phyloP scores from a whole-genome alignment of 768 basidiomycete species.

The Krasilnikovozyma curviuscula region DNA sequence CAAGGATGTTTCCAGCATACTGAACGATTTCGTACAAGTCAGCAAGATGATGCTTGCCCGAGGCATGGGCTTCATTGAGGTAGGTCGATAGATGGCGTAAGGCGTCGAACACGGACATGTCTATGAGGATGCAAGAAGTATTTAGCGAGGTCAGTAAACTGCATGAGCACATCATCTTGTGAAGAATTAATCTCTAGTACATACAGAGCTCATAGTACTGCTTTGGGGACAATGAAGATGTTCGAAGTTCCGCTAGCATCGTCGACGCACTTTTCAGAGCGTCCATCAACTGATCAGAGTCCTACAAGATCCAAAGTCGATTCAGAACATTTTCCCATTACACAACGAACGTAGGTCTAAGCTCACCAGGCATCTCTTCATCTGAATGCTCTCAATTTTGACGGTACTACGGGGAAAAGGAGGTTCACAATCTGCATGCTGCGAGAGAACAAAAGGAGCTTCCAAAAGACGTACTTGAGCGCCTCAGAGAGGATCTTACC shows the following conservation, averaged over 20 bases:
- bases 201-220: slow-evolving; percentile 96
- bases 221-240: slow-evolving; percentile 69
- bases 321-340: not conserved
- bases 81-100: slow-evolving; percentile 87
- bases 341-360: slow-evolving; percentile 1
- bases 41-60: slow-evolving; percentile 81
- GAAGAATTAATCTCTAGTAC: slow-evolving; percentile 17
- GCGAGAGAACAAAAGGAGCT: not conserved
- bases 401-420: slow-evolving; percentile 14
- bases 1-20: slow-evolving; percentile 33
- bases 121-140: slow-evolving; percentile 29
- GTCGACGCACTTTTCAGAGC: slow-evolving; percentile 89
- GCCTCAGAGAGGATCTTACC: slow-evolving; percentile 24
- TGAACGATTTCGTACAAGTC: slow-evolving; percentile 99
- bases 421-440: not conserved
- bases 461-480: slow-evolving; percentile 11
- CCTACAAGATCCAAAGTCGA: slow-evolving; percentile 33
- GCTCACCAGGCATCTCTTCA: slow-evolving; percentile 77
- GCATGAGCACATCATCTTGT: not conserved
- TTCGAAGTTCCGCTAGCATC: slow-evolving; percentile 90
- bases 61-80: slow-evolving; percentile 83
- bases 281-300: slow-evolving; percentile 94
- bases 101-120: slow-evolving; percentile 98
- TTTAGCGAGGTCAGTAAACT: not conserved
- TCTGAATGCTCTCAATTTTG: slow-evolving; percentile 57